Conservation (phyloP, 768 basidiomycete species). For the Boletus edulis region DNA sequence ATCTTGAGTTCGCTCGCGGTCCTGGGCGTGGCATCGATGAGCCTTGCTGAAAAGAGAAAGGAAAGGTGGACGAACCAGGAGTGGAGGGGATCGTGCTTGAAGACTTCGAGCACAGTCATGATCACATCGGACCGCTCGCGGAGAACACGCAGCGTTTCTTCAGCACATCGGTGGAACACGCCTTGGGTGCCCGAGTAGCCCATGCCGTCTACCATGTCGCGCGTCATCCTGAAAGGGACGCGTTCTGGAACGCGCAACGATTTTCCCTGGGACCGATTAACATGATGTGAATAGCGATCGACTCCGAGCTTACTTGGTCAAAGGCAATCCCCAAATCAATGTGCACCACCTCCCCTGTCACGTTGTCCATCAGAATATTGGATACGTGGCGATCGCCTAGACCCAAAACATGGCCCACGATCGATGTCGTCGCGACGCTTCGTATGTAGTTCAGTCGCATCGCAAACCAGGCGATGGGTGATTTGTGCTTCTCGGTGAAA, state of each 20-base stretch:
- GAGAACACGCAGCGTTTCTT: slow-evolving; percentile 91
- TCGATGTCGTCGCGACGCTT: slow-evolving; percentile 90
- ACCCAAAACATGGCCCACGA: slow-evolving; percentile 90
- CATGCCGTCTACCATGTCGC: slow-evolving; percentile 93
- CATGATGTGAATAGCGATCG: background rate
- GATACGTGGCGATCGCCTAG: slow-evolving; percentile 90
- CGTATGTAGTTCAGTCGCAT: slow-evolving; percentile 89
- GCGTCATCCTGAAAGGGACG: slow-evolving; percentile 94
- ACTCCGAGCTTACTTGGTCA: slow-evolving; percentile 63
- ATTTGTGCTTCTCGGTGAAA: slow-evolving; percentile 88
- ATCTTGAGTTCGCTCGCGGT: slow-evolving; percentile 77
- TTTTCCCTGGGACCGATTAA: slow-evolving; percentile 59
- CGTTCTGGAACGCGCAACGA: slow-evolving; percentile 75
- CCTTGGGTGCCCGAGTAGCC: slow-evolving; percentile 88
- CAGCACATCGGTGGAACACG: slow-evolving; percentile 92
- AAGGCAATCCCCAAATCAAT: slow-evolving; percentile 98
- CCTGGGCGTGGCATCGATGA: slow-evolving; percentile 40
- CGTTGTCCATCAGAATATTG: slow-evolving; percentile 87
- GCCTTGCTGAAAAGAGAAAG: background rate
- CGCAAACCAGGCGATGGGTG: slow-evolving; percentile 87
- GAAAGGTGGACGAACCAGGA: slow-evolving; percentile 60
- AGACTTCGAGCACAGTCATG: slow-evolving; percentile 94
- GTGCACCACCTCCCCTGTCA: slow-evolving; percentile 85
- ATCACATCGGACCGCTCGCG: slow-evolving; percentile 83
- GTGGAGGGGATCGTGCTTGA: slow-evolving; percentile 94